Percentiles rank a stretch among this genome's conserved stretches.
These are phyloP conservation scores for Aureobasidium subglaciale DNA, from an alignment of 2,329 filamentous ascomycete genomes.

Conservation along the genomic window DNA sequence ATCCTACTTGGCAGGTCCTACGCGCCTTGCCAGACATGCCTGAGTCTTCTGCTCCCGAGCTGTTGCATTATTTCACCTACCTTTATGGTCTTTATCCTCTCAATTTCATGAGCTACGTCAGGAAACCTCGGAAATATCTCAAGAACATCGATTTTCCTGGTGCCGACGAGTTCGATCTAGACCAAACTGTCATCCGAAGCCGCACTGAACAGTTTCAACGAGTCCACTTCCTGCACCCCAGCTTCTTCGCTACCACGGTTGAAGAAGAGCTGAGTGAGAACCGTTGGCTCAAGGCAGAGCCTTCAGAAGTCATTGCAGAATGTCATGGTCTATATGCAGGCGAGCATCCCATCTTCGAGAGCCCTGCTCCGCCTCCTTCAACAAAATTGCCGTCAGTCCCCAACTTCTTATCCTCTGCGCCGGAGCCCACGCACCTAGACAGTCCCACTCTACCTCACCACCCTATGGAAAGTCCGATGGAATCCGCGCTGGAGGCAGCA, in stretches of 20 bases:
- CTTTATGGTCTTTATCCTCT: conserved; percentile 77
- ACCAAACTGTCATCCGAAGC: conserved; percentile 68
- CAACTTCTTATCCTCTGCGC: conserved; percentile 24
- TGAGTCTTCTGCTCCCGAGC: conserved; percentile 56
- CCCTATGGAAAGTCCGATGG: background rate
- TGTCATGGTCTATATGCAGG: conserved; percentile 63
- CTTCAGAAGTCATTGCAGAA: conserved; percentile 70
- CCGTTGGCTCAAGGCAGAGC: conserved; percentile 72
- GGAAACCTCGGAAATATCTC: conserved; percentile 72
- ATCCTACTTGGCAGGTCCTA: conserved; percentile 57
- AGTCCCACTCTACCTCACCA: conserved; percentile 2
- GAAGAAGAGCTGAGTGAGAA: conserved; percentile 74
- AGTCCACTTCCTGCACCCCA: conserved; percentile 71
- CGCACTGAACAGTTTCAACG: conserved; percentile 68
- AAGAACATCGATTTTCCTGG: conserved; percentile 64
- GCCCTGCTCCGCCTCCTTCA: conserved; percentile 42
- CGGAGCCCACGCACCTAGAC: conserved; percentile 13
- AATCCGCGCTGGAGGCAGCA: background rate
- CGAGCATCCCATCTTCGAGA: conserved; percentile 33
- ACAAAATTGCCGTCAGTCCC: conserved; percentile 41
- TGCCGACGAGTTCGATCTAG: conserved; percentile 67
- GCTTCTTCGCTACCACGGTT: conserved; percentile 71
- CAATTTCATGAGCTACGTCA: conserved; percentile 80
- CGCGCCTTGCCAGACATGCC: conserved; percentile 56
- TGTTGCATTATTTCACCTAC: conserved; percentile 71